These are phyloP conservation scores for Tanacetum coccineum DNA, from an alignment of 129 eudicot species.

Conservation along the genomic window DNA sequence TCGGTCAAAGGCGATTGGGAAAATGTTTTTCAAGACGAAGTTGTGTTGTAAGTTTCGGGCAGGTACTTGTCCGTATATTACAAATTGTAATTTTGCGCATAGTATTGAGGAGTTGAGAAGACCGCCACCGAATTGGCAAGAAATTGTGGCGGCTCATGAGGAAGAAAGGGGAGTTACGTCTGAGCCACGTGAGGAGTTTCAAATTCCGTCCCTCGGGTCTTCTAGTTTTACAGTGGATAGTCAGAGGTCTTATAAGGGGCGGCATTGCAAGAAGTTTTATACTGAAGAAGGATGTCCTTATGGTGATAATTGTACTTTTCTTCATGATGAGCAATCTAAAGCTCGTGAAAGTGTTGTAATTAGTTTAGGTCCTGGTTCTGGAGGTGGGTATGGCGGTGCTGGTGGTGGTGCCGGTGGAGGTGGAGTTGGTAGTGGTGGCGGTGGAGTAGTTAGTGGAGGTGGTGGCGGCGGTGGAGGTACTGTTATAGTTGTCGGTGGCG, in stretches of 20 bases:
- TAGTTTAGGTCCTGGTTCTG: slow-evolving; percentile 83
- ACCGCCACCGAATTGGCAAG: slow-evolving; percentile 98
- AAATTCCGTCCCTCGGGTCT: slow-evolving; percentile 71
- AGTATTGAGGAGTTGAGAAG: slow-evolving; percentile 72
- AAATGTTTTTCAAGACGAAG: slow-evolving; percentile 85
- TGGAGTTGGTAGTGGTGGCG: background rate
- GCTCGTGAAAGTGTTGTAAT: slow-evolving; percentile 95
- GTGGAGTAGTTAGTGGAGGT: background rate
- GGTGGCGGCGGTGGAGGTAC: slow-evolving; percentile 2
- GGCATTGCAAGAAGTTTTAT: slow-evolving; percentile 94
- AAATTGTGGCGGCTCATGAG: slow-evolving; percentile 89
- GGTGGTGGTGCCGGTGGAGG: slow-evolving; percentile 18
- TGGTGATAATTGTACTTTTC: slow-evolving; percentile 91
- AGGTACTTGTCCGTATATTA: slow-evolving; percentile 78
- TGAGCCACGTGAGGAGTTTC: slow-evolving; percentile 87
- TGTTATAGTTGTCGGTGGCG: slow-evolving; percentile 21
- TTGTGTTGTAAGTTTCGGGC: slow-evolving; percentile 86
- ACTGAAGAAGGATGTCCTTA: slow-evolving; percentile 98
- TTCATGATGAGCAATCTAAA: slow-evolving; percentile 92
- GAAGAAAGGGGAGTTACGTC: slow-evolving; percentile 53
- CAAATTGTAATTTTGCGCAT: slow-evolving; percentile 94
- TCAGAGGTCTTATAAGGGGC: slow-evolving; percentile 85
- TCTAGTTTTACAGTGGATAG: slow-evolving; percentile 50
- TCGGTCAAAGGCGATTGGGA: slow-evolving; percentile 86
- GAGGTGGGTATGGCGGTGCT: slow-evolving; percentile 51